Evolutionary conservation across 164 flowering plant genomes (phyloP), one percentile per base, ranked within the genome.

Genomic region (Sedum album): DNA sequence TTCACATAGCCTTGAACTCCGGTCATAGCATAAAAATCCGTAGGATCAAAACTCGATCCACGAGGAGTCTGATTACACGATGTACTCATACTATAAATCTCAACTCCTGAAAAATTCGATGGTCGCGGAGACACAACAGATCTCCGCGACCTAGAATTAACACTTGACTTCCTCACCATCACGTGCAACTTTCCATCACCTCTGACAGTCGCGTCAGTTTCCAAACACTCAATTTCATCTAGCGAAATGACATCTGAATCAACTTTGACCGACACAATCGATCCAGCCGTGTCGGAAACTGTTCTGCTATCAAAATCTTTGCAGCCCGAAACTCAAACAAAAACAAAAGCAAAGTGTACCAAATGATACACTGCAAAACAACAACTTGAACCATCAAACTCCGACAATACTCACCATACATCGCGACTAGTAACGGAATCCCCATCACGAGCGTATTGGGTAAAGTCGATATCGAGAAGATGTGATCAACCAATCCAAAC

Each of bases 401-500:
- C 17, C 88, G 86, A 17, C 85, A 67, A 65, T 84, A 73, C 1
- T 67, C 69, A 6, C 84, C 84, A 75, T 86, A 86, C 90, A 86
- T 86, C 72, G 86, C 88, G 33, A 80, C 80, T 21, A 84, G 64
- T 0, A 86, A 67, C 0, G 88, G 90, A n/a, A 86, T 86, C 1
- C 90, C 86, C 90, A 86, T 86, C 25, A 86, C 88, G 0, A 84
- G 80, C 0, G 88, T 86, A 77, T 86, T 84, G 15, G 90, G 90
- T 0, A 86, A 78, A 0, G 90, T 84, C 25, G 88, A 82, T 6
- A 86, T 74, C 0, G 90, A 86, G 66, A 86, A 86, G 31, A 86
- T n/a, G 90, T 84, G n/a, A 86, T 83, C 78, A 79, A 75, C 90
- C 90, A 86, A 49, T 86, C 90, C 9, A 86, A 67, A 66, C 81